Evolutionary conservation across 2,329 filamentous ascomycete genomes (phyloP).

Genomic region (Exophiala lecanii-corni): DNA sequence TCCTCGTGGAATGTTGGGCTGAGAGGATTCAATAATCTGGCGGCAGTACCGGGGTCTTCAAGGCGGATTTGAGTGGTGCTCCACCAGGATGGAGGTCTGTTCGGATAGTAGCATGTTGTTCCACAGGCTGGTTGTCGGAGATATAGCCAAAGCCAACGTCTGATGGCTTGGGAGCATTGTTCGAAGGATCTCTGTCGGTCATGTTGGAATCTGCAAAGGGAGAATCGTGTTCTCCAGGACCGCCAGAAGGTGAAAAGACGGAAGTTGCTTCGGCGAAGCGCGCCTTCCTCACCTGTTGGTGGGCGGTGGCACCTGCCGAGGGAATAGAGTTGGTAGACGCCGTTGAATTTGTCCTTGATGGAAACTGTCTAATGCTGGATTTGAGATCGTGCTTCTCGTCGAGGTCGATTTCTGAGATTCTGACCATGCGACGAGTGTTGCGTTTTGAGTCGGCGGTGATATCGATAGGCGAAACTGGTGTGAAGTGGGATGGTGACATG

Average conservation of each 20-base stretch:
- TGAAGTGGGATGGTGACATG: conserved; percentile 26
- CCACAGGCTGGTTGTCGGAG: conserved; percentile 47
- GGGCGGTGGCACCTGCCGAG: conserved; percentile 33
- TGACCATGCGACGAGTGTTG: conserved; percentile 27
- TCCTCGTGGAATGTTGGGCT: conserved; percentile 92
- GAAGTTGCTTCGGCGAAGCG: conserved; percentile 63
- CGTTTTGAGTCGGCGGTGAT: conserved; percentile 33
- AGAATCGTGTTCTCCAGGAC: conserved; percentile 41
- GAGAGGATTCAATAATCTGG: conserved; percentile 69
- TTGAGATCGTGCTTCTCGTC: conserved; percentile 26
- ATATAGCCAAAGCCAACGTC: conserved; percentile 95
- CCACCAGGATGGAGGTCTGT: conserved; percentile 21
- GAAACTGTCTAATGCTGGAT: conserved; percentile 17
- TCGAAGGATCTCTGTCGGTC: conserved; percentile 46
- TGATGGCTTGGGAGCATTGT: conserved; percentile 58
- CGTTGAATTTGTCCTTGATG: conserved; percentile 22
- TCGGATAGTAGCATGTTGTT: conserved; percentile 50
- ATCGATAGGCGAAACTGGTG: conserved; percentile 38
- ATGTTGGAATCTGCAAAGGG: conserved; percentile 49
- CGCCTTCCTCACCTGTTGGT: conserved; percentile 50
- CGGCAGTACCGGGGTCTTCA: conserved; percentile 84
- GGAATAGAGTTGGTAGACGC: conserved; percentile 25
- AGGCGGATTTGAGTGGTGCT: conserved; percentile 77
- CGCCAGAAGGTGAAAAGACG: conserved; percentile 57
- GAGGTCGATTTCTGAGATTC: conserved; percentile 26